Conservation (phyloP, 768 basidiomycete genomes). For the Tephrocybe rancida region DNA sequence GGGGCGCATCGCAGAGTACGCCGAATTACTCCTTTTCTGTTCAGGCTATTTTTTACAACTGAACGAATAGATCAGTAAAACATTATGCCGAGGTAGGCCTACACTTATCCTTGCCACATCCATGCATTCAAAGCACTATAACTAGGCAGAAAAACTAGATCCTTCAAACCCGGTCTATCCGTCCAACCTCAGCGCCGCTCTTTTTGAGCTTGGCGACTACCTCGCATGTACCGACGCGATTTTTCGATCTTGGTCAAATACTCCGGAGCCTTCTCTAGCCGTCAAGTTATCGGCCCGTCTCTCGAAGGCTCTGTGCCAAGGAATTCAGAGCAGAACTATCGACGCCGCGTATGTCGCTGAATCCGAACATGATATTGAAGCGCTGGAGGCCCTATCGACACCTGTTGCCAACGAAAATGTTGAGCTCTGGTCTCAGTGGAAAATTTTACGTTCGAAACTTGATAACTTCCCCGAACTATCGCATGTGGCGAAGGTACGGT, state of each 20-base stretch:
- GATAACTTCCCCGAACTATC: conserved; percentile 10
- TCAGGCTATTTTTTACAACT: neutral
- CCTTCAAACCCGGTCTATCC: neutral
- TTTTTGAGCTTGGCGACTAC: conserved; percentile 27
- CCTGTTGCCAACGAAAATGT: conserved; percentile 3
- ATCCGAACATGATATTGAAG: neutral
- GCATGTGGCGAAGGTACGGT: conserved; percentile 17
- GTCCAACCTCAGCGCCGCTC: conserved; percentile 27
- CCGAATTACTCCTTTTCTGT: neutral
- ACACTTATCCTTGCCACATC: neutral
- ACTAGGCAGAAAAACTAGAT: conserved; percentile 24
- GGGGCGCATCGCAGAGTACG: conserved; percentile 23
- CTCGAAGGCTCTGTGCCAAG: conserved; percentile 24
- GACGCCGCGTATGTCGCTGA: conserved; percentile 4
- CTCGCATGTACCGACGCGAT: conserved; percentile 19
- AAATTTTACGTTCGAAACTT: conserved; percentile 1
- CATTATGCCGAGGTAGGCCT: conserved; percentile 15
- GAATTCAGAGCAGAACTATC: conserved; percentile 20
- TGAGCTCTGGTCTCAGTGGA: conserved; percentile 1
- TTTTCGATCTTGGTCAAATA: conserved; percentile 17
- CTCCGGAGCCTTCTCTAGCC: conserved; percentile 11
- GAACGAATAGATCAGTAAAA: conserved; percentile 12
- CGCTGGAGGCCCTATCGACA: neutral
- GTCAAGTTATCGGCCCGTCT: conserved; percentile 21
- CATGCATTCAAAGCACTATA: neutral